Base-by-base conservation (phyloP, 805 yeast species). In the Yarrowia bubula region DNA sequence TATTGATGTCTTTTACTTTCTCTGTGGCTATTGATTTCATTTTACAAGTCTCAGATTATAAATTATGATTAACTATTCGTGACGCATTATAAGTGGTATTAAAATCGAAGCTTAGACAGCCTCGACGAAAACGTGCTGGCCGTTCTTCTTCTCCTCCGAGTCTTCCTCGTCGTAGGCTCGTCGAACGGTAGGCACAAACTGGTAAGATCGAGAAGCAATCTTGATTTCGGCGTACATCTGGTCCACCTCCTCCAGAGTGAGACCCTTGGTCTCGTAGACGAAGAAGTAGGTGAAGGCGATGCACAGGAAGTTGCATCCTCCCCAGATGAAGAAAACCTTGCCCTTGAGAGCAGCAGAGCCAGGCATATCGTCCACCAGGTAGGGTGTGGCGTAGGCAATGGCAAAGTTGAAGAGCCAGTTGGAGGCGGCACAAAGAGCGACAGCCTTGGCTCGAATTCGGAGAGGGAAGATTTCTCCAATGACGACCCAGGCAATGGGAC, bases 231-330 rank as follows among this genome's bases (percentile, higher is more conserved):
- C 80, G 70, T 85, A 87, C 73, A 87, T 73, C 71, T 81, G 86
- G 71, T 87, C 91, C 67, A 87, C 83, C 75, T 87, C 90, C 76
- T 87, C 92, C 72, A 87, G 80, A 13, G 90, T 84, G 76, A 82
- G 84, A 70, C 83, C 86, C 76, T 86, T 86, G 39, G 91, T 87
- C 76, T 87, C 91, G 42, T 88, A 89, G 83, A 86, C 84, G 75
- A 84, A 83, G 67, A 85, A 72, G 66, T 32, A 68, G 47, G 68
- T 50, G 53, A 71, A 74, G 41, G 47, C 46, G 33, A 61, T 47
- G 13, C 58, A 37, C 37, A 61, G 38, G 14, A 48, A 47, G 57
- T 61, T 61, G 57, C 65, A 61, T 14, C 58, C 67, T 42, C 71
- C 76, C 61, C 74, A 74, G 67, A 74, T 71, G 58, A 61, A 61